Percentiles rank a stretch among this genome's conserved stretches.
phyloP scores from a whole-genome alignment of 192 early-diverging fungal genomes.

The Entomortierella lignicola region DNA sequence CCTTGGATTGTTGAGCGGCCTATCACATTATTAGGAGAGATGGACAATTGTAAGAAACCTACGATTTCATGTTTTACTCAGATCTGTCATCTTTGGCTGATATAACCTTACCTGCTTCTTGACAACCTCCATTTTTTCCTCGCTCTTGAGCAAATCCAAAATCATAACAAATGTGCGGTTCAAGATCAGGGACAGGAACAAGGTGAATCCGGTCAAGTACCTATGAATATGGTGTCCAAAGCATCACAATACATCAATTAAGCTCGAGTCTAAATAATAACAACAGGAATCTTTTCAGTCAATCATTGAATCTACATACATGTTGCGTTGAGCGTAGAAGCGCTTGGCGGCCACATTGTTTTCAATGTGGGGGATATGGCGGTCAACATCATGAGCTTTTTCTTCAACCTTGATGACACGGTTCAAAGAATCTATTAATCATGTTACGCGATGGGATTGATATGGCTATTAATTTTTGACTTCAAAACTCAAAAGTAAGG shows the following conservation, averaged over 20 bases:
- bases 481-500: too few relatives aligned
- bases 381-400: constrained; percentile 7
- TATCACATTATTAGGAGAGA: constrained; percentile 4
- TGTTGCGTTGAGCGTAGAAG: constrained; percentile 70
- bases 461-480: too few relatives aligned
- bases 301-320: constrained; percentile 45
- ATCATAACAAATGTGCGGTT: constrained; percentile 67
- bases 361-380: constrained; percentile 48
- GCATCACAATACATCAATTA: background rate
- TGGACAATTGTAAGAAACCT: too few relatives aligned
- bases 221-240: constrained; percentile 17
- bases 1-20: constrained; percentile 53
- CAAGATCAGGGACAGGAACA: constrained; percentile 67
- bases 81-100: too few relatives aligned
- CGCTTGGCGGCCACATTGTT: constrained; percentile 56
- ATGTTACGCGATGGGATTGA: too few relatives aligned
- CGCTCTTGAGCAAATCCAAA: constrained; percentile 59
- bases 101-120: constrained; percentile 49
- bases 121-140: constrained; percentile 60
- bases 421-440: constrained; percentile 59
- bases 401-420: constrained; percentile 52
- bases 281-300: background rate
- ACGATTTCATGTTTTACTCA: too few relatives aligned
- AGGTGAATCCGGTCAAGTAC: constrained; percentile 68
- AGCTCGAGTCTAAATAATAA: background rate